Evolutionary conservation across 1,284 basidiomycete genomes (phyloP), one percentile per base, ranked within the genome.

Genomic region (Pisolithus thermaeus): DNA sequence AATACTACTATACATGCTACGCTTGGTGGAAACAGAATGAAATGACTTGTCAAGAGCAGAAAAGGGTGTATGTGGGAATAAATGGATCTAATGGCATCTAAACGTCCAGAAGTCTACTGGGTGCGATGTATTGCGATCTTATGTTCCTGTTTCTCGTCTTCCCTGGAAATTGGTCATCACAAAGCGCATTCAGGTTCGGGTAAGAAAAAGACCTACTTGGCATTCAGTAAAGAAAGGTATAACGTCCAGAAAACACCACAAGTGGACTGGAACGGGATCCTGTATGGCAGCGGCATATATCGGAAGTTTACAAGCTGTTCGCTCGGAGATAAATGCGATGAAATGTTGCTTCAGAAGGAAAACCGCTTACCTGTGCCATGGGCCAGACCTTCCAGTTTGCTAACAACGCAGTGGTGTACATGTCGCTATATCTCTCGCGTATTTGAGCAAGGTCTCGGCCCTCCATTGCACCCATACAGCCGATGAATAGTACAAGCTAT

Each of bases 301-400:
- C 91, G 80, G 71, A 97, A 97, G 71, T 97, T 97, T 59, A 97
- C 73, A 51, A 91, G 74, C 81, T 97, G 72, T 23, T 14, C 11
- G 32, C 12, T 12, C 32, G 12, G 56, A 12, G 39, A 25, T 46
- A 32, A 51, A 11, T 36, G 40, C 36, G 52, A 61, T 18, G 27
- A 54, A 49, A 54, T 23, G 27, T 27, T 28, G 38, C 44, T n/a
- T 25, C 16, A 20, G 18, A 20, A 20, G 18, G 18, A 20, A 20
- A 20, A 20, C 18, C 18, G 18, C 70, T 51, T 52, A 84, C 84
- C 73, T 89, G 87, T 25, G 82, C 85, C 8, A 84, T 48, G 3
- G 94, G 94, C 94, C 94, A 97, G 16, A 96, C 81, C 71, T 90
- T 85, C 93, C 93, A 97, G 67, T 97, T 97, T 16, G 93, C 83